Conservation (phyloP, 2,329 filamentous ascomycete species). For the Ophiostoma sp. region DNA sequence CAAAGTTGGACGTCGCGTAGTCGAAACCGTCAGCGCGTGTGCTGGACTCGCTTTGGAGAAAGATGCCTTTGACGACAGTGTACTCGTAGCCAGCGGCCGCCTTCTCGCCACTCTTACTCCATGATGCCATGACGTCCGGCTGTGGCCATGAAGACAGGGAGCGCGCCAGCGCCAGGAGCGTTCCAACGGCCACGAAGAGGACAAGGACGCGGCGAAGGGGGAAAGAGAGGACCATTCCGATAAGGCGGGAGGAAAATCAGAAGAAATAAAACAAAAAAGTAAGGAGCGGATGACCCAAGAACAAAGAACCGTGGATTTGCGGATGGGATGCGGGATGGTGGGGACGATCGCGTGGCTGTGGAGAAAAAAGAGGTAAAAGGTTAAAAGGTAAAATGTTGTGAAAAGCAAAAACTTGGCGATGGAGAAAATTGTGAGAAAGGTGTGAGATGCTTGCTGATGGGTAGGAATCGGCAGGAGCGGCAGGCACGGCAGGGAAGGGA, state of each 20-base stretch:
- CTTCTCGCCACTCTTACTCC: background rate
- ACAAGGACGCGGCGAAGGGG: background rate
- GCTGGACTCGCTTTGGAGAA: slow-evolving; percentile 18
- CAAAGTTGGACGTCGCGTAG: slow-evolving; percentile 19
- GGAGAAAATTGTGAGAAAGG: background rate
- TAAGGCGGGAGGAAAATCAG: background rate
- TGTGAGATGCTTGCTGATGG: background rate
- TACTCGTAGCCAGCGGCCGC: background rate
- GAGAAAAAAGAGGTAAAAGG: background rate
- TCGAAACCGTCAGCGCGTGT: slow-evolving; percentile 15
- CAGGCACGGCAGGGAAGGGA: background rate
- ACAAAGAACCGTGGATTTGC: background rate
- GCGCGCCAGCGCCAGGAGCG: background rate
- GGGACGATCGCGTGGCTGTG: background rate
- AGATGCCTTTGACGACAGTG: slow-evolving; percentile 15
- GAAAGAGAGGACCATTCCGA: background rate
- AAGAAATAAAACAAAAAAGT: background rate
- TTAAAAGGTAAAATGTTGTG: background rate
- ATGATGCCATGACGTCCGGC: background rate
- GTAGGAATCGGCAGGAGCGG: slow-evolving; percentile 1
- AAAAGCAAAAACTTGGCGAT: slow-evolving; percentile 1
- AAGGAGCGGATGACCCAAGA: background rate
- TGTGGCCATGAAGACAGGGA: background rate
- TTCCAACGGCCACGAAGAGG: background rate
- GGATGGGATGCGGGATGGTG: background rate